A percentile compares a stretch with the other conserved stretches of the same genome.
phyloP scores from a whole-genome alignment of 345 rosid genomes.

The Euphorbia tirucalli region DNA sequence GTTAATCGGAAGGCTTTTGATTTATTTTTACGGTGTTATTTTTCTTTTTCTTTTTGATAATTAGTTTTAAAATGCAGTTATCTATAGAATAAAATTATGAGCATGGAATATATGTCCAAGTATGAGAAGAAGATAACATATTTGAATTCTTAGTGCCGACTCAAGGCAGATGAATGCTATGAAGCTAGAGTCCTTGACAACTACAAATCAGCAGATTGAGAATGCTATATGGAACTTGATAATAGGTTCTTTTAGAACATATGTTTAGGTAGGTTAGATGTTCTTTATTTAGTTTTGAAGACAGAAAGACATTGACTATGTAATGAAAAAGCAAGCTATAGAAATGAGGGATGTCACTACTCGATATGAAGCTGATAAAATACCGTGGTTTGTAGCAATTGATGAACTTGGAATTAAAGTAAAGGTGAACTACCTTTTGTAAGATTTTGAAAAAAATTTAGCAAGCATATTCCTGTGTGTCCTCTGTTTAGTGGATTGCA shows the following conservation, averaged over 20 bases:
- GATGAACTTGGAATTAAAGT: conserved; percentile 29
- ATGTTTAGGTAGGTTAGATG: conserved; percentile 13
- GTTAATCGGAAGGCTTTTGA: not conserved
- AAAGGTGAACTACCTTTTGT: conserved; percentile 21
- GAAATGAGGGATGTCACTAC: conserved; percentile 29
- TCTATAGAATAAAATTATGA: conserved; percentile 12
- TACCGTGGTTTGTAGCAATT: conserved; percentile 26
- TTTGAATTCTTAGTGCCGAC: conserved; percentile 17
- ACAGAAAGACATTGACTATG: conserved; percentile 9
- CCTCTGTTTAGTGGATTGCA: no score
- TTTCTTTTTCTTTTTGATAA: no score
- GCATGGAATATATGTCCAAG: conserved; percentile 1
- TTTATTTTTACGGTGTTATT: not conserved
- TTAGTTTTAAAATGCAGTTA: no score
- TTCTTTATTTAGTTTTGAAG: not conserved
- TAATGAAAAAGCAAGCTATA: conserved; percentile 21
- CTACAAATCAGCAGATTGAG: conserved; percentile 17
- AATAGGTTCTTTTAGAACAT: conserved; percentile 16
- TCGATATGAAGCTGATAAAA: conserved; percentile 31
- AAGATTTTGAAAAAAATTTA: not conserved
- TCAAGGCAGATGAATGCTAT: conserved; percentile 24
- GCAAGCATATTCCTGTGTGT: not conserved
- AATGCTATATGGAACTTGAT: conserved; percentile 21
- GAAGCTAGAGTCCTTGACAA: conserved; percentile 29
- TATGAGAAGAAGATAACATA: conserved; percentile 22